Evolutionary conservation across 768 basidiomycete species (phyloP).

Genomic region (Lactarius psammicola): DNA sequence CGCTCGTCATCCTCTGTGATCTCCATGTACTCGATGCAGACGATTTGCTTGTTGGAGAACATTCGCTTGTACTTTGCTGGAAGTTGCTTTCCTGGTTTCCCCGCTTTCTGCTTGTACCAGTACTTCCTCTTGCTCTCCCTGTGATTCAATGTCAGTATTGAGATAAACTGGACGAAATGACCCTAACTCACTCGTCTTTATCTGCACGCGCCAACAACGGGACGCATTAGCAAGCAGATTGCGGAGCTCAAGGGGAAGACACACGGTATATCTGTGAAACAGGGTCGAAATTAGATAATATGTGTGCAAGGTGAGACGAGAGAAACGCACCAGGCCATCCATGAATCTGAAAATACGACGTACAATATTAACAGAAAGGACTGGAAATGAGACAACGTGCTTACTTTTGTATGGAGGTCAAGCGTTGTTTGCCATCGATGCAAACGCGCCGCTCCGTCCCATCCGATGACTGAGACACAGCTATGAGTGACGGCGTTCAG

Average conservation of each 20-base stretch:
- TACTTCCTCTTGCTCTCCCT: conserved; percentile 34
- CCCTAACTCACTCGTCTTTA: conserved; percentile 40
- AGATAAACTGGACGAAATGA: too few relatives aligned
- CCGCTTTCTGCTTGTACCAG: conserved; percentile 37
- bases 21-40: conserved; percentile 48
- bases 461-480: conserved; percentile 41
- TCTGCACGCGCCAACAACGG: conserved; percentile 32
- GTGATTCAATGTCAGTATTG: background rate
- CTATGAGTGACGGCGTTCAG: conserved; percentile 32
- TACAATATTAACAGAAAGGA: background rate
- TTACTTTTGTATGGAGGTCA: conserved; percentile 64
- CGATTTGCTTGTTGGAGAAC: conserved; percentile 48
- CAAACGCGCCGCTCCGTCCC: conserved; percentile 50
- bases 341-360: conserved; percentile 45
- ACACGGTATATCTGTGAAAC: conserved; percentile 20
- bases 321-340: conserved; percentile 50
- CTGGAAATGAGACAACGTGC: conserved; percentile 8
- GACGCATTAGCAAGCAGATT: background rate
- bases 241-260: background rate
- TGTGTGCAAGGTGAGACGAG: background rate
- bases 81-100: conserved; percentile 34
- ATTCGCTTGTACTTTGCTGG: conserved; percentile 37
- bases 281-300: background rate
- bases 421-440: conserved; percentile 72
- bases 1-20: conserved; percentile 33